phyloP scores from a whole-genome alignment of 1,139 yeast species.

The Scheffersomyces titani region DNA sequence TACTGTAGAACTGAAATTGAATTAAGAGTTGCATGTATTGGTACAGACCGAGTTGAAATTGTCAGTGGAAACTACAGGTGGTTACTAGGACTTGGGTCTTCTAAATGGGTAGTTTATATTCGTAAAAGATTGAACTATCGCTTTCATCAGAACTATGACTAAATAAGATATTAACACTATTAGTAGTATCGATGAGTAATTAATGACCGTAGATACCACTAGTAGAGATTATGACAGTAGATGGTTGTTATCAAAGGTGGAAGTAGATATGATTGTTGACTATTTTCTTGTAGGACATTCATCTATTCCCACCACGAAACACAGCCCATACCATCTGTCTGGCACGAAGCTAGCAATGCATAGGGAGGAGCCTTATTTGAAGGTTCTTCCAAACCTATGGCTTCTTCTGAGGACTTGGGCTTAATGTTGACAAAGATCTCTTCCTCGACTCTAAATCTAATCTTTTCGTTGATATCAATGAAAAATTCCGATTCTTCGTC shows the following conservation, averaged over 20 bases:
- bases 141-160: too few species aligned
- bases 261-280: too few species aligned
- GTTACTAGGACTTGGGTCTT: too few species aligned
- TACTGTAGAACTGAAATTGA: background rate
- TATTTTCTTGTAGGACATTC: background rate
- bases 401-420: conserved; percentile 67
- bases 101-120: too few species aligned
- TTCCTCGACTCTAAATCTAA: conserved; percentile 87
- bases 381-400: conserved; percentile 25
- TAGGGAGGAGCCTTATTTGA: conserved; percentile 64
- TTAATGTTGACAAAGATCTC: conserved; percentile 82
- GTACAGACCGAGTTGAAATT: too few species aligned
- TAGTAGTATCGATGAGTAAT: too few species aligned
- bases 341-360: conserved; percentile 87
- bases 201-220: too few species aligned
- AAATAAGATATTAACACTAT: too few species aligned
- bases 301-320: conserved; percentile 89
- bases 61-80: too few species aligned
- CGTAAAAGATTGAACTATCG: too few species aligned
- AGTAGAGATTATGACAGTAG: background rate
- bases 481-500: conserved; percentile 74
- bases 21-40: too few species aligned
- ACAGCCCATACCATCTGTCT: conserved; percentile 94
- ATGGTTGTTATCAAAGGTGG: background rate
- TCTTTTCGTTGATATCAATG: conserved; percentile 86